Evolutionary conservation across 805 yeast species (phyloP).

Genomic region (Hanseniaspora mollemarum): DNA sequence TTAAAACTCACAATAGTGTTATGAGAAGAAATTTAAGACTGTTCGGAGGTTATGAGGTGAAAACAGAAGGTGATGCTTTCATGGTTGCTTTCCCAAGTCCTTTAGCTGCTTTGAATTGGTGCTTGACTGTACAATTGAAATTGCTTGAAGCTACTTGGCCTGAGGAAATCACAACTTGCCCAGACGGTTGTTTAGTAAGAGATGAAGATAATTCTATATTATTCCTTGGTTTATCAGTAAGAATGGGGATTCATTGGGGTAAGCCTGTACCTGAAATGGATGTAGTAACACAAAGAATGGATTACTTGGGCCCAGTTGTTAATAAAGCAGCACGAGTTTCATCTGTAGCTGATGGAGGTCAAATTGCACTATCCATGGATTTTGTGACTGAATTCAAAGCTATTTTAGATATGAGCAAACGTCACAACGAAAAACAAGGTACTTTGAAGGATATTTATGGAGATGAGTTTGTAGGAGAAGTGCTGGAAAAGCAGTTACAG

Average conservation of each 20-base stretch:
- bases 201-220: slow-evolving; percentile 49
- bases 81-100: slow-evolving; percentile 96
- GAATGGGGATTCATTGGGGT: slow-evolving; percentile 99
- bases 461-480: slow-evolving; percentile 39
- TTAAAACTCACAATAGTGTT: slow-evolving; percentile 81
- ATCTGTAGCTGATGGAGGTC: slow-evolving; percentile 98
- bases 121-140: slow-evolving; percentile 83
- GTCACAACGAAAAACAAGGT: slow-evolving; percentile 23
- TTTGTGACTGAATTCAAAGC: slow-evolving; percentile 60
- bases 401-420: slow-evolving; percentile 35
- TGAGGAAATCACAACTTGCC: slow-evolving; percentile 69
- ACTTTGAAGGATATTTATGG: slow-evolving; percentile 35
- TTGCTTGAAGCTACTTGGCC: slow-evolving; percentile 89
- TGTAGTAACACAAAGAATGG: slow-evolving; percentile 93
- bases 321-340: slow-evolving; percentile 88
- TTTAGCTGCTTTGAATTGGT: slow-evolving; percentile 82
- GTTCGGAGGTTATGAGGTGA: slow-evolving; percentile 95
- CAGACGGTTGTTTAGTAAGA: slow-evolving; percentile 69
- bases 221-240: slow-evolving; percentile 80
- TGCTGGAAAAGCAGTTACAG: slow-evolving; percentile 53
- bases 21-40: slow-evolving; percentile 89
- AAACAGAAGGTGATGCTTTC: slow-evolving; percentile 98
- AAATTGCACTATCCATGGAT: slow-evolving; percentile 75
- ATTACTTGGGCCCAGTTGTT: slow-evolving; percentile 97
- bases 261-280: slow-evolving; percentile 91